Evolutionary conservation across 129 eudicot genomes (phyloP).

Genomic region (Glebionis coronaria): DNA sequence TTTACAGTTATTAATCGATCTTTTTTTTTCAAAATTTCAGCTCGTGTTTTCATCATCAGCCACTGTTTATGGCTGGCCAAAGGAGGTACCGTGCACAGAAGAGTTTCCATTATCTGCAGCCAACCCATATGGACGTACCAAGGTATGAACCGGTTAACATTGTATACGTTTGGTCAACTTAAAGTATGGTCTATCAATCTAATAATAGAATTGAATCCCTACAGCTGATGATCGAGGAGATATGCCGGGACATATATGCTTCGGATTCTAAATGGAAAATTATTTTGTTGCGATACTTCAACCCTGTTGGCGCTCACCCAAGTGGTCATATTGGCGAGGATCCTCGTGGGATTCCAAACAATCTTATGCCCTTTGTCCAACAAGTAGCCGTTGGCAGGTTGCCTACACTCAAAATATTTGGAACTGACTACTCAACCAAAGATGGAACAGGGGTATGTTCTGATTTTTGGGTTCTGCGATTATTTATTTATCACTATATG

Average conservation of each 20-base stretch:
- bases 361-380: conserved; percentile 97
- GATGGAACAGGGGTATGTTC: conserved; percentile 96
- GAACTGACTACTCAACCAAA: conserved; percentile 75
- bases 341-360: conserved; percentile 92
- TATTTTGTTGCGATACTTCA: conserved; percentile 83
- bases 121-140: conserved; percentile 90
- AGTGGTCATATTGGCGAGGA: conserved; percentile 96
- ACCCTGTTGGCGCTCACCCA: conserved; percentile 98
- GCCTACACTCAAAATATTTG: conserved; percentile 71
- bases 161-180: conserved; percentile 9
- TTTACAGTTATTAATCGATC: background rate
- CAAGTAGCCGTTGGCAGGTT: conserved; percentile 99
- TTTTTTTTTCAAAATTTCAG: conserved; percentile 25
- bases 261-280: conserved; percentile 82
- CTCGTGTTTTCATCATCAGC: conserved; percentile 88
- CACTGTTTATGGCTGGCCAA: conserved; percentile 88
- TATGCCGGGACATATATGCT: conserved; percentile 67
- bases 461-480: background rate
- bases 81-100: conserved; percentile 86
- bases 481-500: no score
- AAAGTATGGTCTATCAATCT: conserved; percentile 3
- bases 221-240: conserved; percentile 97
- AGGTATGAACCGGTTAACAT: conserved; percentile 40
- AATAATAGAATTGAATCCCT: conserved; percentile 3
- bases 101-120: conserved; percentile 74